phyloP scores from a whole-genome alignment of 2,329 filamentous ascomycete species.

The Pestalotiopsis sp. region DNA sequence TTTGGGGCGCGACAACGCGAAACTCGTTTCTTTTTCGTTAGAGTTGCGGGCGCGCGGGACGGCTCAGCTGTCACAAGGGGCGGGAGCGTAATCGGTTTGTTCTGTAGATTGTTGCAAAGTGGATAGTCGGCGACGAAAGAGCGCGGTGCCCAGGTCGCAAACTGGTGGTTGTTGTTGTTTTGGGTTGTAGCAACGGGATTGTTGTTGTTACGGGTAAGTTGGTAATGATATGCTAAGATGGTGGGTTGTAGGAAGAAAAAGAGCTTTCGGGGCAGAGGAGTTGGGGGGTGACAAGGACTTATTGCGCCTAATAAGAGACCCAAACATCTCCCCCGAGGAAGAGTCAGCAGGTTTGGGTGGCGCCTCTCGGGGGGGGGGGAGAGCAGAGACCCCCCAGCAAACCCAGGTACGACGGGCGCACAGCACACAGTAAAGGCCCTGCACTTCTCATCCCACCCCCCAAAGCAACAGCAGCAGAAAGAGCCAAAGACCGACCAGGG shows the following conservation, averaged over 20 bases:
- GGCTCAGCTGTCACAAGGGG: not conserved
- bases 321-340: not conserved
- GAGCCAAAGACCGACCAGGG: not conserved
- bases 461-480: not conserved
- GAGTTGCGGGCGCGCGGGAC: not conserved
- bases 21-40: not conserved
- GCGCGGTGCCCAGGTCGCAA: not conserved
- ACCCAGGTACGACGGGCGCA: not conserved
- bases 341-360: not conserved
- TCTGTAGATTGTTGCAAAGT: not conserved
- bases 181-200: not conserved
- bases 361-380: not conserved
- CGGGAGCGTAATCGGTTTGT: not conserved
- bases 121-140: not conserved
- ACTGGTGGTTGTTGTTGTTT: not conserved
- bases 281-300: conserved; percentile 14
- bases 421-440: not conserved
- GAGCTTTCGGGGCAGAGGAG: conserved; percentile 7
- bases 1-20: not conserved
- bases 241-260: conserved; percentile 15
- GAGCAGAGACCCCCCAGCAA: not conserved
- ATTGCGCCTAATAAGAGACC: conserved; percentile 17
- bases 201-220: not conserved
- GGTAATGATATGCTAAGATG: not conserved
- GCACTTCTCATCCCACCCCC: not conserved